phyloP scores from a whole-genome alignment of 2,329 filamentous ascomycete species.

The Cordyceps militaris region DNA sequence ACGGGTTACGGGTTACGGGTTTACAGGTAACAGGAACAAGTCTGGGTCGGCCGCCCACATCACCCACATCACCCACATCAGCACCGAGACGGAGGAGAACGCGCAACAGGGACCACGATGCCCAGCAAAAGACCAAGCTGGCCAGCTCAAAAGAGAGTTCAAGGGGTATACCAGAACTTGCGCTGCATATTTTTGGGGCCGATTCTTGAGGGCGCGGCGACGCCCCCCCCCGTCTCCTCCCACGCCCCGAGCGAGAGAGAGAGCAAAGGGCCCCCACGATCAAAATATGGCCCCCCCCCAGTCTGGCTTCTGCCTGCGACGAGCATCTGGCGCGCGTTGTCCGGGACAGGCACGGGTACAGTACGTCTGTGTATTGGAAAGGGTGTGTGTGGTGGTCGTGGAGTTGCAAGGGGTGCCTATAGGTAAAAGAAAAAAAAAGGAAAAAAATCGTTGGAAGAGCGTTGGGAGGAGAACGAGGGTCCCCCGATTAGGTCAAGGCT shows the following conservation, averaged over 20 bases:
- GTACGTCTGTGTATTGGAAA: too few relatives aligned
- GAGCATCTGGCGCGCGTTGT: neutral
- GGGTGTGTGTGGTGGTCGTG: neutral
- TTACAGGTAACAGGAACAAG: too few relatives aligned
- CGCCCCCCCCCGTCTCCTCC: neutral
- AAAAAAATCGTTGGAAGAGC: too few relatives aligned
- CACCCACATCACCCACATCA: neutral
- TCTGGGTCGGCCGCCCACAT: neutral
- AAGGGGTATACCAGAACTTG: slow-evolving; percentile 8
- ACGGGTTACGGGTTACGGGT: neutral
- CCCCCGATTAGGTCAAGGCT: neutral
- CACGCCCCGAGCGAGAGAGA: neutral
- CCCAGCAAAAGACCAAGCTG: neutral
- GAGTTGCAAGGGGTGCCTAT: neutral
- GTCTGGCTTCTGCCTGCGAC: neutral
- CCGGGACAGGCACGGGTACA: neutral
- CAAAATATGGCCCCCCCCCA: neutral
- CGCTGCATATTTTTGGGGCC: slow-evolving; percentile 8
- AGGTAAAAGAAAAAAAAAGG: too few relatives aligned
- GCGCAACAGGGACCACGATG: neutral
- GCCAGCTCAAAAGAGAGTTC: slow-evolving; percentile 13
- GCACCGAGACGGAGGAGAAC: neutral
- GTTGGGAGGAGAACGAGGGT: neutral
- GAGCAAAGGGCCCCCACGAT: slow-evolving; percentile 6
- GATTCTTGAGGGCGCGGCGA: neutral